Conservation (phyloP, 768 basidiomycete genomes). For the Lactarius deliciosus region DNA sequence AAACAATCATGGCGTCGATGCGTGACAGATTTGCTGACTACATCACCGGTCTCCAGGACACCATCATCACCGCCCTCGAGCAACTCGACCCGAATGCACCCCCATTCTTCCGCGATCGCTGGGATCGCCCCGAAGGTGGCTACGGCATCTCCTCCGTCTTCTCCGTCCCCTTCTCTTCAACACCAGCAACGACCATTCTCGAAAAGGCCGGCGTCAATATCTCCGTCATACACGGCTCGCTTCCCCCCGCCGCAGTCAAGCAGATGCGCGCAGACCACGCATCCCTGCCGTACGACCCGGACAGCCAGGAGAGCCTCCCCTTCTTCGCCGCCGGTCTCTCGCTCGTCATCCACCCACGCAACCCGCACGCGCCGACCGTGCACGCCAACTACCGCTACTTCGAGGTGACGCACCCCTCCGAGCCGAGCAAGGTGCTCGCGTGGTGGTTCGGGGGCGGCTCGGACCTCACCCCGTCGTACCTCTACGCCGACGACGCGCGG, state of each 20-base stretch:
- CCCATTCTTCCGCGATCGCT: constrained; percentile 77
- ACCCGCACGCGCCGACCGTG: constrained; percentile 90
- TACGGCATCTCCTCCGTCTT: constrained; percentile 88
- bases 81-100: constrained; percentile 69
- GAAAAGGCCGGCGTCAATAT: constrained; percentile 98
- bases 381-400: constrained; percentile 99
- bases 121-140: constrained; percentile 68
- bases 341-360: constrained; percentile 90
- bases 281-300: constrained; percentile 61
- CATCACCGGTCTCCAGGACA: constrained; percentile 71
- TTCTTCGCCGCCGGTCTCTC: constrained; percentile 94
- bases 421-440: constrained; percentile 55
- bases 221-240: constrained; percentile 82
- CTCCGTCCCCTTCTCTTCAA: constrained; percentile 42
- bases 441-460: constrained; percentile 99
- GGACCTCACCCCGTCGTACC: constrained; percentile 92
- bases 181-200: constrained; percentile 50
- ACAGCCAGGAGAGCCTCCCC: constrained; percentile 64
- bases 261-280: constrained; percentile 95
- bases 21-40: constrained; percentile 75
- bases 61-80: constrained; percentile 78
- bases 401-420: constrained; percentile 58
- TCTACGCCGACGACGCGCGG: constrained; percentile 79
- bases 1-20: constrained; percentile 45
- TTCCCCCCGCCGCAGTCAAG: constrained; percentile 86